Base-by-base conservation (phyloP, 257 asterid genomes). In the Solanum phureja region DNA sequence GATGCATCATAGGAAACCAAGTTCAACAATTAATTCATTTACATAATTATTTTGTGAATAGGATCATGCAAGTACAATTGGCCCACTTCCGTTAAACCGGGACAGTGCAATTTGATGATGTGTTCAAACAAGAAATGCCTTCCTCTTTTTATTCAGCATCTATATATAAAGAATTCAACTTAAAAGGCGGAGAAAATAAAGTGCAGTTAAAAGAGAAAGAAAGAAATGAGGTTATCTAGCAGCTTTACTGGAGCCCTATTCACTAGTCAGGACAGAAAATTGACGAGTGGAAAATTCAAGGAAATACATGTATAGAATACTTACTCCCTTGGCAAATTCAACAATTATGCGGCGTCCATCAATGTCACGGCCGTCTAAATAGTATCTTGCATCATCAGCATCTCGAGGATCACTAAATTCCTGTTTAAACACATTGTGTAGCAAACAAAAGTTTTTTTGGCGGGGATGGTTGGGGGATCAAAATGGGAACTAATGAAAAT, bases 371-470 rank as follows among this genome's bases (percentile, higher is more conserved):
- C 99, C 99, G 84, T 97, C 98, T 88, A 95, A 87, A 89, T 89
- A 88, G 87, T 95, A 92, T 89, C 94, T 92, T 84, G 99, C 99
- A 90, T 97, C 99, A 90, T 97, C 99, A 72, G 99, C 99, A 92
- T 97, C 99, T 83, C 98, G 95, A 24, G 98, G 95, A 92, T 94
- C 98, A 81, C 99, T 93, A 87, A 94, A 97, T 88, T 97, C 99
- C 99, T 97, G 95, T 31, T 83, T 38, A 86, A 83, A 68, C 14
- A 37, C 66, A 56, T 84, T 75, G 68, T 89, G 85, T 87, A 56
- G 88, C 52, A 90, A 75, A 90, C 89, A 88, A 89, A 89, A 88
- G 42, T 52, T 3, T 19, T 31, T 42, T 79, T 12, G 42, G 13
- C 16, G 18, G 68, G 38, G 49, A 72, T 49, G 37, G 49, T 33